Evolutionary conservation across 2,329 filamentous ascomycete genomes (phyloP).

Genomic region (Exserohilum rostratum): DNA sequence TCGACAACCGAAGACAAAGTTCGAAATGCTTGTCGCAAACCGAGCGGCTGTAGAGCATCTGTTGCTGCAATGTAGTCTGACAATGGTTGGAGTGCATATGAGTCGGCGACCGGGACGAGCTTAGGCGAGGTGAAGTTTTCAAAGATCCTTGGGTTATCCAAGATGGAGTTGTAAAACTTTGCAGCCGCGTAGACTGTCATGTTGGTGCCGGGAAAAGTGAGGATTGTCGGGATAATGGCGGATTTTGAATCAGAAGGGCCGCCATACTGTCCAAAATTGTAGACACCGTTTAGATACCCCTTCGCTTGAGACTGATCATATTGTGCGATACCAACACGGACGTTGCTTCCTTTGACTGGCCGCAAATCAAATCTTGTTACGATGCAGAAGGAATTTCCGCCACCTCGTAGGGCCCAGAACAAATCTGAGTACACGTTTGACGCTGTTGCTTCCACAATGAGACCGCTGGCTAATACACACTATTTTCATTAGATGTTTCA

Average conservation of each 20-base stretch:
- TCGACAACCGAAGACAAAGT: conserved; percentile 23
- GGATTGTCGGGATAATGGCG: conserved; percentile 27
- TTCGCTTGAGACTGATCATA: conserved; percentile 15
- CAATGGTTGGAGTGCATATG: conserved; percentile 18
- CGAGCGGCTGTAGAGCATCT: conserved; percentile 17
- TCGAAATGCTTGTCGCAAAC: conserved; percentile 23
- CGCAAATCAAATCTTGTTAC: conserved; percentile 27
- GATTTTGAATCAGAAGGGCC: conserved; percentile 24
- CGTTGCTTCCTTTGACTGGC: conserved; percentile 9
- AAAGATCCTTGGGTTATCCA: conserved; percentile 16
- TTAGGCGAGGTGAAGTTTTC: conserved; percentile 30
- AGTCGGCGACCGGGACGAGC: conserved; percentile 20
- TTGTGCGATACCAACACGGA: conserved; percentile 24
- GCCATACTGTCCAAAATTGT: conserved; percentile 26
- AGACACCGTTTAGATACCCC: conserved; percentile 28
- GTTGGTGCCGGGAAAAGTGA: conserved; percentile 18
- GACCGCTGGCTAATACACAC: conserved; percentile 35
- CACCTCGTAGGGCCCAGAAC: conserved; percentile 41
- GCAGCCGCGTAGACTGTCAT: conserved; percentile 23
- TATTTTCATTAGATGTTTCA: conserved; percentile 4
- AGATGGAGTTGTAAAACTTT: conserved; percentile 28
- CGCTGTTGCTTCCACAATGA: conserved; percentile 27
- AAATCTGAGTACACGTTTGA: conserved; percentile 35
- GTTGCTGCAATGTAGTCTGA: conserved; percentile 19
- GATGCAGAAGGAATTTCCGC: conserved; percentile 33